These are phyloP conservation scores for Suhomyces anneliseae DNA, from an alignment of 1,139 yeast genomes.

Conservation along the genomic window DNA sequence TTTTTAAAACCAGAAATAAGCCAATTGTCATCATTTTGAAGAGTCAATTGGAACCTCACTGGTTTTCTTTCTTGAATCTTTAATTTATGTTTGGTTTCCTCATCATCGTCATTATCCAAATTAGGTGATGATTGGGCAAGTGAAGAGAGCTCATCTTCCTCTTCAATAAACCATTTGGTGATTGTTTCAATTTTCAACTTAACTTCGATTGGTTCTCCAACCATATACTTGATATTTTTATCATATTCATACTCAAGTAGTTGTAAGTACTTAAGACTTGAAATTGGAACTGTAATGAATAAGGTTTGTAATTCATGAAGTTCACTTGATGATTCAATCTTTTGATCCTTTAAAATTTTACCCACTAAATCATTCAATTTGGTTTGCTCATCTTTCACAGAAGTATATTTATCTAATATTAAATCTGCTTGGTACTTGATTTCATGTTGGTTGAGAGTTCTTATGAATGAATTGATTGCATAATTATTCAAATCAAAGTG, in stretches of 20 bases:
- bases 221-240: constrained; percentile 43
- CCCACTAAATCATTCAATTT: constrained; percentile 16
- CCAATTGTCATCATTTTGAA: constrained; percentile 57
- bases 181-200: constrained; percentile 46
- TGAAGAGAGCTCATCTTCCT: constrained; percentile 14
- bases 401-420: constrained; percentile 18
- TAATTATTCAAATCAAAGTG: constrained; percentile 40
- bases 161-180: constrained; percentile 41
- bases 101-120: not conserved
- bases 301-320: constrained; percentile 17
- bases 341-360: constrained; percentile 10
- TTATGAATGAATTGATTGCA: constrained; percentile 31
- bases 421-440: constrained; percentile 16
- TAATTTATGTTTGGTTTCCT: constrained; percentile 5
- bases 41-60: constrained; percentile 26
- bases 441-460: constrained; percentile 21
- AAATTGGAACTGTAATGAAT: constrained; percentile 52
- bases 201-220: constrained; percentile 63
- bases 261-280: constrained; percentile 52
- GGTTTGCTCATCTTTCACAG: constrained; percentile 12
- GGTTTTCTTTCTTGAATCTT: not conserved
- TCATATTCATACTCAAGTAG: constrained; percentile 46
- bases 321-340: not conserved
- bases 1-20: constrained; percentile 63
- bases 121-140: constrained; percentile 31